phyloP scores from a whole-genome alignment of 306 rosid species.

The Dalbergia cochinchinensis region DNA sequence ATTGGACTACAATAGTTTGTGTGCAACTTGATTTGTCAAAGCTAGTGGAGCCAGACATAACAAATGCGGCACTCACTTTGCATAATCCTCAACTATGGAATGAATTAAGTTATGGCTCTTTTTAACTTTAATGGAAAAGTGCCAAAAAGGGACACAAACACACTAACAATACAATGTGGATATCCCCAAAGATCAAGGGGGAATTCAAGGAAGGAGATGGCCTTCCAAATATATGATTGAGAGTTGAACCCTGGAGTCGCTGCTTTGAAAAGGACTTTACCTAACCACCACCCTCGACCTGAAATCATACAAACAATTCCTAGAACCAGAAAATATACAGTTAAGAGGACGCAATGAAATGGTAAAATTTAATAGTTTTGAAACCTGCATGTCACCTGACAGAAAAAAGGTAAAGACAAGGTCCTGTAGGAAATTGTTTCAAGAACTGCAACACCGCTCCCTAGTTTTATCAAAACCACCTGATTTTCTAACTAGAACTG shows the following conservation, averaged over 20 bases:
- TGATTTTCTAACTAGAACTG: constrained; percentile 9
- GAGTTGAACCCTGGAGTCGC: background rate
- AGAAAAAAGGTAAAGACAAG: background rate
- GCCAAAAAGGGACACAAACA: background rate
- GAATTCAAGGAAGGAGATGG: background rate
- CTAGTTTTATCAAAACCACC: constrained; percentile 10
- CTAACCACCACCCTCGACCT: background rate
- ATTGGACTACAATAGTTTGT: constrained; percentile 16
- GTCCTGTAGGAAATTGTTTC: background rate
- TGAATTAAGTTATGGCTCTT: background rate
- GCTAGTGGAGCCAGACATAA: constrained; percentile 15
- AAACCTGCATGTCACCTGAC: constrained; percentile 23
- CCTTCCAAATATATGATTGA: background rate
- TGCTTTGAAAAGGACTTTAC: background rate
- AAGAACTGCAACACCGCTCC: background rate
- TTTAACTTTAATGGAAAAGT: constrained; percentile 17
- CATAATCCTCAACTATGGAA: constrained; percentile 21
- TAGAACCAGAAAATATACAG: background rate
- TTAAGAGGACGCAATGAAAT: constrained; percentile 2
- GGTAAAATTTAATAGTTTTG: constrained; percentile 18
- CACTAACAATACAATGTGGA: background rate
- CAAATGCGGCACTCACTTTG: constrained; percentile 20
- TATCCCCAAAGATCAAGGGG: constrained; percentile 7
- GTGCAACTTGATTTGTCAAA: constrained; percentile 22
- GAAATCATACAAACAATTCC: no score